Conservation (phyloP, 2,329 filamentous ascomycete species). For the Cladosporium oxysporum region DNA sequence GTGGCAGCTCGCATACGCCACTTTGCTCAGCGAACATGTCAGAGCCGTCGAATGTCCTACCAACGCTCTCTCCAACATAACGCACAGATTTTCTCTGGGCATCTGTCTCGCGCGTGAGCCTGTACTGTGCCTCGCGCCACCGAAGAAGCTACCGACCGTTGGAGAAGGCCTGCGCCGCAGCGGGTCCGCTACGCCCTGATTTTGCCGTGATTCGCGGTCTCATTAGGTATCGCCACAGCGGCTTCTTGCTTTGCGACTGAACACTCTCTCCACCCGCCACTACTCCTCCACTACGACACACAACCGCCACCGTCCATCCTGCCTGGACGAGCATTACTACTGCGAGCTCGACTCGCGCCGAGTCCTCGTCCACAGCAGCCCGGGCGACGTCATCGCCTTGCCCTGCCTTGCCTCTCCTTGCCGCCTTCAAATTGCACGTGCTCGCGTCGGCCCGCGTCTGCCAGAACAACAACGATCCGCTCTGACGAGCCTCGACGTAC, state of each 20-base stretch:
- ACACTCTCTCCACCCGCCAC: neutral
- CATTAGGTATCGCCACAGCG: conserved; percentile 3
- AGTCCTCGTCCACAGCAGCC: neutral
- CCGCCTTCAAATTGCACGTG: neutral
- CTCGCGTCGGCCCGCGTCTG: too few relatives aligned
- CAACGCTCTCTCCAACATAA: neutral
- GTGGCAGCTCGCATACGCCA: neutral
- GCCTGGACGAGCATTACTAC: neutral
- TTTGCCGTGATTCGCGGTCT: neutral
- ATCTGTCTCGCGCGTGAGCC: neutral
- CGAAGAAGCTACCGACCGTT: conserved; percentile 8
- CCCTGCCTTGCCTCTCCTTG: neutral
- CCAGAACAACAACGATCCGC: too few relatives aligned
- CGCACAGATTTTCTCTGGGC: neutral
- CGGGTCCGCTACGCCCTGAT: conserved; percentile 4
- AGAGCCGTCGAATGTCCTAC: neutral
- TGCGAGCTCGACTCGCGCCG: neutral
- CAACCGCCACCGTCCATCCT: neutral
- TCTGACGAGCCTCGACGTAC: neutral
- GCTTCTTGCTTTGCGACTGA: neutral
- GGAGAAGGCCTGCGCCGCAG: conserved; percentile 1
- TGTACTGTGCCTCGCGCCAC: neutral
- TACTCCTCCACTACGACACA: neutral
- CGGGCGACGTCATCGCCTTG: neutral
- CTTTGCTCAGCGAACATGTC: neutral